phyloP scores from a whole-genome alignment of 176 grass and related monocot species.

The Oryza glaberrima region DNA sequence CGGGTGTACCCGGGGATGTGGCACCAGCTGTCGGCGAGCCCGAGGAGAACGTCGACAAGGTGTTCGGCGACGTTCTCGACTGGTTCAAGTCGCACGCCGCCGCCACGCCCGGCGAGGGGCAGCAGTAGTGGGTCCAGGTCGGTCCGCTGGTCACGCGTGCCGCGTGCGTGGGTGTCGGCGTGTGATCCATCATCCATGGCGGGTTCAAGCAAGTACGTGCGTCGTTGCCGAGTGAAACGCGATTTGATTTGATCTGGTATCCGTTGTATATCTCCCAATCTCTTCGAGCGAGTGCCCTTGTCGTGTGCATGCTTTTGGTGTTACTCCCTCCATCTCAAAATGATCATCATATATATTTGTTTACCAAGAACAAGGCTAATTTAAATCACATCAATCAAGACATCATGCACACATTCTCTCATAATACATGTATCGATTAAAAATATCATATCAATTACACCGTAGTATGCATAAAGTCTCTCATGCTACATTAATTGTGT shows the following conservation, averaged over 20 bases:
- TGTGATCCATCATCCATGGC: background rate
- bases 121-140: background rate
- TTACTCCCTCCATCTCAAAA: too few species aligned
- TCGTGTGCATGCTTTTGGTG: too few species aligned
- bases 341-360: too few species aligned
- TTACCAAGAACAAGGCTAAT: too few species aligned
- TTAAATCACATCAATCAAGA: too few species aligned
- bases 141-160: background rate
- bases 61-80: slow-evolving; percentile 72
- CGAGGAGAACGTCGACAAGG: slow-evolving; percentile 73
- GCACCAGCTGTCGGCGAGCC: slow-evolving; percentile 92
- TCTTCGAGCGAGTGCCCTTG: too few species aligned
- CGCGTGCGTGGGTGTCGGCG: background rate
- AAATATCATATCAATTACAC: too few species aligned
- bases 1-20: slow-evolving; percentile 78
- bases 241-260: too few species aligned
- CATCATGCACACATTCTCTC: too few species aligned
- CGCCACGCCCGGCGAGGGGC: background rate
- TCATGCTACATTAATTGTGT: too few species aligned
- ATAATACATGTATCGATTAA: too few species aligned
- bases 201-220: background rate
- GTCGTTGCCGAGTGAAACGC: background rate
- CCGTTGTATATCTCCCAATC: background rate
- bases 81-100: slow-evolving; percentile 59
- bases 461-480: too few species aligned